Percentiles rank a stretch among this genome's conserved stretches.
Evolutionary conservation across 768 basidiomycete species (phyloP).

Genomic region (Phylloporus sp.): DNA sequence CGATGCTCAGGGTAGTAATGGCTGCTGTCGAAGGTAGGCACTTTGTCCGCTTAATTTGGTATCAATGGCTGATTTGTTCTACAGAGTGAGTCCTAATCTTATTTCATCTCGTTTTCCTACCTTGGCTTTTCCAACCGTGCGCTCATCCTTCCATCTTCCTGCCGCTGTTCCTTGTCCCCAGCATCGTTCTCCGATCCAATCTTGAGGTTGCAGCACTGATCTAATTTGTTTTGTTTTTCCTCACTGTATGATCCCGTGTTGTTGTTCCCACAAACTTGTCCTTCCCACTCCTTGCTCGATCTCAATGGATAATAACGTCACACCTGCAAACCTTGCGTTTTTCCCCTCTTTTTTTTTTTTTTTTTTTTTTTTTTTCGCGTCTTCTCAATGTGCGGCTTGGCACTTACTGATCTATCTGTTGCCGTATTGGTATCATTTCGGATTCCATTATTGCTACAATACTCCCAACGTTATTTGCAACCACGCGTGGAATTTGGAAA

Average conservation of each 20-base stretch:
- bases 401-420: constrained; percentile 16
- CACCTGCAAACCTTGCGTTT: constrained; percentile 2
- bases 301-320: constrained; percentile 17
- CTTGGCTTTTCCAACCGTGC: constrained; percentile 18
- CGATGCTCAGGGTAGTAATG: constrained; percentile 87
- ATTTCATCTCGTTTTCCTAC: constrained; percentile 22
- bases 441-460: constrained; percentile 21
- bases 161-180: constrained; percentile 17
- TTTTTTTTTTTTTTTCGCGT: neutral
- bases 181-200: constrained; percentile 38
- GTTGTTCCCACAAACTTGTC: constrained; percentile 19
- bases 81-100: constrained; percentile 60
- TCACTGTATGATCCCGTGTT: constrained; percentile 14
- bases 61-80: constrained; percentile 13
- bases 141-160: constrained; percentile 24
- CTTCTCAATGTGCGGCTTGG: constrained; percentile 9
- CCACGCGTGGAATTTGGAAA: constrained; percentile 7
- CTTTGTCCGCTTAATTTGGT: neutral
- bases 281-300: constrained; percentile 13
- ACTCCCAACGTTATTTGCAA: neutral
- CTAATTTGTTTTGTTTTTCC: constrained; percentile 24
- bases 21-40: constrained; percentile 88
- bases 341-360: neutral
- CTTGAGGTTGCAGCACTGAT: constrained; percentile 33
- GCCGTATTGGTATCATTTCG: constrained; percentile 24